Evolutionary conservation across 495 filamentous ascomycete genomes (phyloP).

Genomic region (Penicillium silybi): DNA sequence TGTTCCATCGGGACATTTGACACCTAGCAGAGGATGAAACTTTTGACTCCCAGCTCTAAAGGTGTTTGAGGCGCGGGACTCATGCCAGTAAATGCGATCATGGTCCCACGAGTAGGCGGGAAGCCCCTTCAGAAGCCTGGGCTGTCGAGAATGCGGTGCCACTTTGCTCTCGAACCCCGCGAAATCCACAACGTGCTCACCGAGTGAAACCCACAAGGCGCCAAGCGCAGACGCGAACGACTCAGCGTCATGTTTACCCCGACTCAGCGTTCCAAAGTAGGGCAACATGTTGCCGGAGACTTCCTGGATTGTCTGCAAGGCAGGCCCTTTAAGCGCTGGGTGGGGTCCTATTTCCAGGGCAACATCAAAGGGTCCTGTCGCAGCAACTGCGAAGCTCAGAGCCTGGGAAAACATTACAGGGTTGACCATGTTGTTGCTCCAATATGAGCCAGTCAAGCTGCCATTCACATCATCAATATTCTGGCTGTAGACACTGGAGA

Average conservation of each 20-base stretch:
- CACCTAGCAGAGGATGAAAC: slow-evolving; percentile 33
- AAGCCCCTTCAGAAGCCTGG: slow-evolving; percentile 30
- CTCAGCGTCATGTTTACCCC: slow-evolving; percentile 33
- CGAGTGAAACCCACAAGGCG: slow-evolving; percentile 43
- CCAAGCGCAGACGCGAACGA: slow-evolving; percentile 46
- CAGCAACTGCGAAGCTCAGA: slow-evolving; percentile 32
- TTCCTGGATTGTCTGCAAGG: slow-evolving; percentile 36
- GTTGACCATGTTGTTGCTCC: slow-evolving; percentile 55
- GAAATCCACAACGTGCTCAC: slow-evolving; percentile 19
- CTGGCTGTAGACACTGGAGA: slow-evolving; percentile 24
- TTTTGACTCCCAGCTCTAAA: slow-evolving; percentile 11
- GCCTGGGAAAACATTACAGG: slow-evolving; percentile 56
- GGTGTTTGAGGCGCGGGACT: slow-evolving; percentile 37
- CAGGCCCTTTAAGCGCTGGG: slow-evolving; percentile 48
- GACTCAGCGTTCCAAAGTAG: slow-evolving; percentile 38
- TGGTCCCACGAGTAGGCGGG: slow-evolving; percentile 55
- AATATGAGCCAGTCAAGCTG: slow-evolving; percentile 39
- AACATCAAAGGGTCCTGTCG: slow-evolving; percentile 29
- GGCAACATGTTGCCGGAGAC: slow-evolving; percentile 17
- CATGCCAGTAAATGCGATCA: slow-evolving; percentile 40
- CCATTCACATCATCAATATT: slow-evolving; percentile 38
- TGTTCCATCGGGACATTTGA: slow-evolving; percentile 12
- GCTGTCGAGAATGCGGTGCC: neutral
- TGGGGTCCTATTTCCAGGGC: slow-evolving; percentile 57
- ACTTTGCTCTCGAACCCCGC: slow-evolving; percentile 3